A percentile compares a stretch with the other conserved stretches of the same genome.
phyloP scores from a whole-genome alignment of 2,329 filamentous ascomycete genomes.

The Ophiocordyceps camponoti-rufipedis region DNA sequence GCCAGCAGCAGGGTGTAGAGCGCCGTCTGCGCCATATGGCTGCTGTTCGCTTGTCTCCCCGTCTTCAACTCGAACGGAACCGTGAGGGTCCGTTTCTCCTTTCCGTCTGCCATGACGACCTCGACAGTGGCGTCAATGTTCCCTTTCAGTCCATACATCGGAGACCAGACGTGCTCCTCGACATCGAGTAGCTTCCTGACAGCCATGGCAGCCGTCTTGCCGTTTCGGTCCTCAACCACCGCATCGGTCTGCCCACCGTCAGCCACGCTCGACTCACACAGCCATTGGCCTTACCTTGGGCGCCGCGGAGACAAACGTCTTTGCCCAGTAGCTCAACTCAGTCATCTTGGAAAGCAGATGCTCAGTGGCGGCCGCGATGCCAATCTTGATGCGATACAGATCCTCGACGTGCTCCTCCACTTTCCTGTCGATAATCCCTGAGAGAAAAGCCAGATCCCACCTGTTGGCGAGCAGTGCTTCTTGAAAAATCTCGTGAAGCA shows the following conservation, averaged over 20 bases:
- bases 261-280: constrained; percentile 1
- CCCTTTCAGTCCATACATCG: constrained; percentile 90
- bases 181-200: constrained; percentile 90
- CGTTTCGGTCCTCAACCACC: constrained; percentile 61
- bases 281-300: constrained; percentile 36
- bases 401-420: constrained; percentile 72
- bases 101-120: constrained; percentile 57
- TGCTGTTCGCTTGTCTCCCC: constrained; percentile 63
- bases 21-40: constrained; percentile 83
- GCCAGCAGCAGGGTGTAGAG: constrained; percentile 85
- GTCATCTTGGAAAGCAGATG: constrained; percentile 71
- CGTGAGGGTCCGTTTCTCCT: constrained; percentile 50
- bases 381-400: constrained; percentile 71
- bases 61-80: constrained; percentile 95
- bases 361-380: constrained; percentile 52
- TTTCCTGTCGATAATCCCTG: constrained; percentile 45
- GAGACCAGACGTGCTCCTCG: constrained; percentile 96
- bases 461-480: constrained; percentile 66
- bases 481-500: constrained; percentile 92
- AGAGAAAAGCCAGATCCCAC: constrained; percentile 58
- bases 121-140: constrained; percentile 97
- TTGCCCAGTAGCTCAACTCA: constrained; percentile 69
- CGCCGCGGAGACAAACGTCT: constrained; percentile 53
- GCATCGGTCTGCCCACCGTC: constrained; percentile 40
- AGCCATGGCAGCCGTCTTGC: constrained; percentile 59